Conservation (phyloP, 2,329 filamentous ascomycete genomes). For the Mycosphaerella arachidis region DNA sequence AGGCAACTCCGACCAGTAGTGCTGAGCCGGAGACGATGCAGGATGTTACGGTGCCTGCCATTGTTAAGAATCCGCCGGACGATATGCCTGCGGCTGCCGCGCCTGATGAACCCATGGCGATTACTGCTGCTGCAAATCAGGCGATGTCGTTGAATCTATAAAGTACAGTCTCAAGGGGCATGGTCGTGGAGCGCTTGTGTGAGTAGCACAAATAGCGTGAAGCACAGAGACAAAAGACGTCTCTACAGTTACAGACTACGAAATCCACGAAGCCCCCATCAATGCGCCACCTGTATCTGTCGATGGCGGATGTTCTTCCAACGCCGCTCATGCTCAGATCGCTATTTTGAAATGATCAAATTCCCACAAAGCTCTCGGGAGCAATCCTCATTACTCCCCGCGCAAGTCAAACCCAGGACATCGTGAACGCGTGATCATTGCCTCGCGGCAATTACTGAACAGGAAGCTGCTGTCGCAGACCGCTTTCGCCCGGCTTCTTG, state of each 20-base stretch:
- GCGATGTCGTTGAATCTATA: conserved; percentile 1
- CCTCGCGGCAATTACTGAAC: conserved; percentile 13
- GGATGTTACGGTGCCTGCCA: neutral
- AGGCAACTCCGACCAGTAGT: neutral
- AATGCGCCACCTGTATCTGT: neutral
- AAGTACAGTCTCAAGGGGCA: neutral
- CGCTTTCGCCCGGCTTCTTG: conserved; percentile 42
- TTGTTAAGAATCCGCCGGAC: conserved; percentile 1
- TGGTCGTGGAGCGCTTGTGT: neutral
- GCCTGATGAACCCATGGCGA: neutral
- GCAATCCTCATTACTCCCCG: neutral
- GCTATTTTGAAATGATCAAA: neutral
- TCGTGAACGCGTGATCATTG: neutral
- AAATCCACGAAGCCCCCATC: neutral
- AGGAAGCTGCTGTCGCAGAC: conserved; percentile 40
- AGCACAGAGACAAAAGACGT: neutral
- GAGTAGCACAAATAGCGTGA: neutral
- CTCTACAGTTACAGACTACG: neutral
- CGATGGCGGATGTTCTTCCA: neutral
- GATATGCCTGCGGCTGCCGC: conserved; percentile 3
- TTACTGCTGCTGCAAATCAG: neutral
- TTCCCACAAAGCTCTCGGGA: neutral
- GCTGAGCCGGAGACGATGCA: conserved; percentile 1
- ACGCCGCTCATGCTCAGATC: neutral
- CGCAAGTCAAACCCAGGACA: neutral